Evolutionary conservation across 1,284 basidiomycete genomes (phyloP).

Genomic region (Mrakiaceae sp.): DNA sequence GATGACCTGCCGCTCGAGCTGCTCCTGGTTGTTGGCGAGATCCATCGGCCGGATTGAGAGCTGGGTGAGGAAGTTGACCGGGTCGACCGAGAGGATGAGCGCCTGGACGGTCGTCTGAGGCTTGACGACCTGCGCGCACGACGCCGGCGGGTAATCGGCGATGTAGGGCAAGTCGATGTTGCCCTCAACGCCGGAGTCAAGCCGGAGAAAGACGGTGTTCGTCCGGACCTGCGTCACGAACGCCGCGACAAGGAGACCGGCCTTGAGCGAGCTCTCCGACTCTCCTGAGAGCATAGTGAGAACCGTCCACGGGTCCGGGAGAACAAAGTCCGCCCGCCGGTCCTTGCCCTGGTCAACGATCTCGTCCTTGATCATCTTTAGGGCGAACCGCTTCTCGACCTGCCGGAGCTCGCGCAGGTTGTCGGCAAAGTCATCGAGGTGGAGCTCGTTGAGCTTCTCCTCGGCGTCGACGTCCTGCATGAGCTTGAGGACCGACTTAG

Average conservation of each 20-base stretch:
- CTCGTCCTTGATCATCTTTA: conserved; percentile 81
- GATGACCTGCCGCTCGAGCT: conserved; percentile 49
- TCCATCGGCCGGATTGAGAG: conserved; percentile 66
- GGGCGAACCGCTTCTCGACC: conserved; percentile 74
- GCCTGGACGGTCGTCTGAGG: conserved; percentile 54
- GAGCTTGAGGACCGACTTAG: conserved; percentile 62
- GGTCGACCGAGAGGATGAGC: conserved; percentile 62
- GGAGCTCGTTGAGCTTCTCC: conserved; percentile 78
- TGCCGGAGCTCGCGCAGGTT: conserved; percentile 65
- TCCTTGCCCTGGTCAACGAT: conserved; percentile 79
- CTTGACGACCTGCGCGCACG: conserved; percentile 43
- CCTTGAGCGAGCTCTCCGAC: conserved; percentile 62
- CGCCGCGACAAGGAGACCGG: conserved; percentile 76
- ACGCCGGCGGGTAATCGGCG: conserved; percentile 41
- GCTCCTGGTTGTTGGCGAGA: conserved; percentile 52
- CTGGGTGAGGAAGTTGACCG: conserved; percentile 56
- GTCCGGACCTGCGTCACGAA: conserved; percentile 51
- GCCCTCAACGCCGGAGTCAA: conserved; percentile 90
- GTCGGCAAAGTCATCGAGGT: conserved; percentile 91
- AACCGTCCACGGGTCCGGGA: conserved; percentile 66
- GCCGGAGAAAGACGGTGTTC: conserved; percentile 49
- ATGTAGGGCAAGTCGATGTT: conserved; percentile 59
- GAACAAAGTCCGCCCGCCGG: conserved; percentile 53
- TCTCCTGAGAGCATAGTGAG: conserved; percentile 95
- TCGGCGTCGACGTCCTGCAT: conserved; percentile 72